phyloP scores from a whole-genome alignment of 495 filamentous ascomycete species.

The Talaromyces nanjingensis region DNA sequence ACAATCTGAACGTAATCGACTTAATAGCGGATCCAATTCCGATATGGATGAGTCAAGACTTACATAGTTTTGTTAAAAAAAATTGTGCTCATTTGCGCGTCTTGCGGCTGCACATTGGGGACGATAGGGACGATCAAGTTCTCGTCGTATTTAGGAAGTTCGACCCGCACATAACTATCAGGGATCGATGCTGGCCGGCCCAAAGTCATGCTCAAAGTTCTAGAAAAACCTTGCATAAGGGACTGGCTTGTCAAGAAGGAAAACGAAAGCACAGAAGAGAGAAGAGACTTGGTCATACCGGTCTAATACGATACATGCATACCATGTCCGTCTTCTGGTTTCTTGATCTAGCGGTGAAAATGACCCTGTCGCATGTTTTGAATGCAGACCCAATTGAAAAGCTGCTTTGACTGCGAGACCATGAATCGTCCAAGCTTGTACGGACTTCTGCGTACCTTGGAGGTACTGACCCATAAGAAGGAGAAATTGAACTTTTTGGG shows the following conservation, averaged over 20 bases:
- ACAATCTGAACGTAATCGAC: neutral
- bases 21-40: neutral
- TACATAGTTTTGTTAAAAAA: neutral
- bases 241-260: neutral
- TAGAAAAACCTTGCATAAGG: neutral
- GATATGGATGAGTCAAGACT: neutral
- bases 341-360: slow-evolving; percentile 32
- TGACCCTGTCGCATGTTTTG: slow-evolving; percentile 18
- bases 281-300: slow-evolving; percentile 15
- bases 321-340: slow-evolving; percentile 38
- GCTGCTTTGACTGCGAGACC: slow-evolving; percentile 32
- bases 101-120: slow-evolving; percentile 13
- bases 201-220: slow-evolving; percentile 27
- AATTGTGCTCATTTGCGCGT: slow-evolving; percentile 2
- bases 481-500: slow-evolving; percentile 24
- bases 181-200: slow-evolving; percentile 28
- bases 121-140: slow-evolving; percentile 19
- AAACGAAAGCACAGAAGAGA: neutral
- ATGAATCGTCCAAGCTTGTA: slow-evolving; percentile 36
- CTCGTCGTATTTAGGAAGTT: slow-evolving; percentile 14
- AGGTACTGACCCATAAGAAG: slow-evolving; percentile 34
- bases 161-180: slow-evolving; percentile 24
- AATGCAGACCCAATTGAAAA: slow-evolving; percentile 31
- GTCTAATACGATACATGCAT: slow-evolving; percentile 38
- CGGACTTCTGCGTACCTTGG: slow-evolving; percentile 36